Evolutionary conservation across 208 protist genomes (phyloP).

Genomic region (Trichomonas vaginalis): DNA sequence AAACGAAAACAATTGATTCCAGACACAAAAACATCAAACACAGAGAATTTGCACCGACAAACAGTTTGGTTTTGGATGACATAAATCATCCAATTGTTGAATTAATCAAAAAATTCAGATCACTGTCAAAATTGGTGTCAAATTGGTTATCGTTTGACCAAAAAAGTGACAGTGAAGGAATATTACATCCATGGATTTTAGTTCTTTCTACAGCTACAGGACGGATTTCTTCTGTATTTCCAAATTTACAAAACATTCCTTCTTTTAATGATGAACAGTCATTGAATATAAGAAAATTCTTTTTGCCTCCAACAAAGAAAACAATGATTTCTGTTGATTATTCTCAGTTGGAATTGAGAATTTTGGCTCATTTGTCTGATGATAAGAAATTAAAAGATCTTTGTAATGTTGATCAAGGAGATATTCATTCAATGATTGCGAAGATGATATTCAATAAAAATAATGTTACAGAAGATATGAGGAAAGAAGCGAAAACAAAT

Average conservation of each 20-base stretch:
- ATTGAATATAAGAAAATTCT: background rate
- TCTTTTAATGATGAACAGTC: background rate
- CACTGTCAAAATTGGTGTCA: background rate
- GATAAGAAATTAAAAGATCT: background rate
- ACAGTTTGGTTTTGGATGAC: background rate
- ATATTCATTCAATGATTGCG: background rate
- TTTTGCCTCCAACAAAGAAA: background rate
- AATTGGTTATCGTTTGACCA: background rate
- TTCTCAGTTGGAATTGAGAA: background rate
- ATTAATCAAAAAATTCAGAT: background rate
- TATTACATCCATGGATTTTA: background rate
- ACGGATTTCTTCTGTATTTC: background rate
- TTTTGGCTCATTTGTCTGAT: background rate
- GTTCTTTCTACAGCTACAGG: background rate
- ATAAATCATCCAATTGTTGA: background rate
- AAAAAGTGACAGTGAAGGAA: background rate
- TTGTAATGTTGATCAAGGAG: background rate
- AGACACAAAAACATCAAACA: background rate
- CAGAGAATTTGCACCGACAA: background rate
- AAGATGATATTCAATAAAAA: background rate
- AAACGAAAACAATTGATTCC: background rate
- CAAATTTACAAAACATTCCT: conserved; percentile 14
- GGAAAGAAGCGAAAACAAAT: background rate
- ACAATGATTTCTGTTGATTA: background rate
- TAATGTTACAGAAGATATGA: background rate